phyloP scores from a whole-genome alignment of 148 eudicot genomes.

The Spergularia marina region DNA sequence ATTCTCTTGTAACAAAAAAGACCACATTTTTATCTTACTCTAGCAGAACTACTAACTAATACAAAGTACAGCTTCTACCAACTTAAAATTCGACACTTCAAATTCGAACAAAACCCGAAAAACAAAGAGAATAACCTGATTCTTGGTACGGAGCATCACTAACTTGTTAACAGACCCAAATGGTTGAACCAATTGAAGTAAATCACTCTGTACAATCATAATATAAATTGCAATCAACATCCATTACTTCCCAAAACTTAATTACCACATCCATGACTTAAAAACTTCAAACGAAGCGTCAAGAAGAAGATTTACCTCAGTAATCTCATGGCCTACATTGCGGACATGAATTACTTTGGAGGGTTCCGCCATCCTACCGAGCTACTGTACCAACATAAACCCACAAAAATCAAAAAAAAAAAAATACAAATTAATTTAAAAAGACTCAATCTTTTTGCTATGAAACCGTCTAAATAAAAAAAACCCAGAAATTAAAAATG shows the following conservation, averaged over 20 bases:
- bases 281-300: not conserved
- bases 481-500: not conserved
- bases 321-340: slow-evolving; percentile 46
- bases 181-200: slow-evolving; percentile 36
- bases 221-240: slow-evolving; percentile 1
- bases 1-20: not conserved
- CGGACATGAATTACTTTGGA: slow-evolving; percentile 47
- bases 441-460: slow-evolving; percentile 13
- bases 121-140: slow-evolving; percentile 30
- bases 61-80: not conserved
- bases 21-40: not conserved
- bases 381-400: slow-evolving; percentile 1
- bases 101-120: not conserved
- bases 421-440: not conserved
- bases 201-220: slow-evolving; percentile 33
- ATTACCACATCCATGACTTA: not conserved
- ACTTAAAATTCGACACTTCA: not conserved
- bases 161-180: slow-evolving; percentile 40
- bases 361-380: slow-evolving; percentile 37
- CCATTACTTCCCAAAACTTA: not conserved
- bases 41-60: not conserved
- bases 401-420: not conserved
- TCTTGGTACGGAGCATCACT: slow-evolving; percentile 44
- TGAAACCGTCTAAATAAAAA: not conserved
- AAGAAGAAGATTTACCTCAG: slow-evolving; percentile 28